These are phyloP conservation scores for Castanea sativa DNA, from an alignment of 306 rosid genomes.

Conservation along the genomic window DNA sequence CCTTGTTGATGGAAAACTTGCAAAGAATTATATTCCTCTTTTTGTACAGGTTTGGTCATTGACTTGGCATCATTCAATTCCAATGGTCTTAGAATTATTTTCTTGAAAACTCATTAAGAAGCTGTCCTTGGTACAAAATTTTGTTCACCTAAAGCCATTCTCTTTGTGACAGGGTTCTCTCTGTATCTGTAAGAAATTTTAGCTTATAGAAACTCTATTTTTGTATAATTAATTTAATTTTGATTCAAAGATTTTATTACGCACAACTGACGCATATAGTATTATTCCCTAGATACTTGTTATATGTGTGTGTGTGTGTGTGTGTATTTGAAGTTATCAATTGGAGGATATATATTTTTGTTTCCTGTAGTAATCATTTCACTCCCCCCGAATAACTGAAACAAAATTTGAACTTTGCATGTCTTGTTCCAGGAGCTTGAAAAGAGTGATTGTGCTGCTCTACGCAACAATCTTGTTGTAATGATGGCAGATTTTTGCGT, in stretches of 20 bases:
- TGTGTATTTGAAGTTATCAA: not conserved
- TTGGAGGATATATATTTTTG: not conserved
- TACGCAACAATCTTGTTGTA: conserved; percentile 86
- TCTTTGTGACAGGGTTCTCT: not conserved
- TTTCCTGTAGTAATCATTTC: not conserved
- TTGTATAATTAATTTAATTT: not conserved
- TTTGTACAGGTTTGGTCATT: conserved; percentile 71
- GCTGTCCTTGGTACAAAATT: not conserved
- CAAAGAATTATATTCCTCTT: conserved; percentile 86
- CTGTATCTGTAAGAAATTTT: not conserved
- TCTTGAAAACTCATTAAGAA: not conserved
- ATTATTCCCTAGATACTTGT: no score
- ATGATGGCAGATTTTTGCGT: conserved; percentile 92
- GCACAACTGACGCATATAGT: not conserved
- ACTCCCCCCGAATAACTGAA: not conserved
- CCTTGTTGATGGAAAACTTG: conserved; percentile 86
- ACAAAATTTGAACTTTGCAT: conserved; percentile 7
- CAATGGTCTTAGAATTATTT: not conserved
- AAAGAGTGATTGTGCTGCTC: conserved; percentile 74
- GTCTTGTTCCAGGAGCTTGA: conserved; percentile 65
- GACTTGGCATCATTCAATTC: conserved; percentile 17
- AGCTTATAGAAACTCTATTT: not conserved
- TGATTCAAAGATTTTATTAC: not conserved
- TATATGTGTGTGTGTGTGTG: not conserved
- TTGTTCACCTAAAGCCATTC: not conserved